Conservation (phyloP, 805 yeast species). For the Pichia pseudocactophila region DNA sequence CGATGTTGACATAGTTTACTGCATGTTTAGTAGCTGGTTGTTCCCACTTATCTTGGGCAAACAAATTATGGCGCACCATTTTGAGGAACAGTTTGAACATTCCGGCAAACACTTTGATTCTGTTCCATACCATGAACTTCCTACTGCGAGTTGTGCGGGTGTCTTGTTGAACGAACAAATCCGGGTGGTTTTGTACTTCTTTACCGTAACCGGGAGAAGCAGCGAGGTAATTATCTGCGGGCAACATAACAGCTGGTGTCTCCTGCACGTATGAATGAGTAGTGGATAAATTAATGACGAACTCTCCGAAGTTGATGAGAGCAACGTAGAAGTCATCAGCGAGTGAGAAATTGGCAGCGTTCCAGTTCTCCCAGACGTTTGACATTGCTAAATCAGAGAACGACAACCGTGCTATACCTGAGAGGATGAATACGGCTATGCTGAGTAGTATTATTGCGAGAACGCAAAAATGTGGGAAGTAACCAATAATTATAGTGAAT, state of each 20-base stretch:
- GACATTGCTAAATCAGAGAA: constrained; percentile 26
- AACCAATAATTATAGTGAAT: constrained; percentile 45
- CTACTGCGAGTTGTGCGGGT: no score
- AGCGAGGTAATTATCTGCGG: constrained; percentile 44
- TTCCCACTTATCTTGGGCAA: no score
- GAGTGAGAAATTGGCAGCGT: constrained; percentile 31
- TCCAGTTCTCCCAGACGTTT: constrained; percentile 22
- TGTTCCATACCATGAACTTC: no score
- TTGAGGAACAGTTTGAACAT: no score
- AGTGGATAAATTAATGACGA: constrained; percentile 61
- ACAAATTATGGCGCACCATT: no score
- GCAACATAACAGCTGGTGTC: constrained; percentile 38
- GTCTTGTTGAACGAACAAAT: constrained; percentile 1
- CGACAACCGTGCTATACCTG: constrained; percentile 47
- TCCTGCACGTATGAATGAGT: constrained; percentile 58
- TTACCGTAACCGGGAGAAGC: constrained; percentile 22
- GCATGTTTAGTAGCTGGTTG: no score
- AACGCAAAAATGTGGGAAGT: constrained; percentile 58
- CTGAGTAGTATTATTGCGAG: constrained; percentile 44
- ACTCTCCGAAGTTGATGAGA: constrained; percentile 47
- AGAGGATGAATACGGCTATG: constrained; percentile 42
- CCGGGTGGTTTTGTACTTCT: constrained; percentile 22
- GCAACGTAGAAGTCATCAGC: constrained; percentile 63
- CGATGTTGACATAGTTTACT: constrained; percentile 16
- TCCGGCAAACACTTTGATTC: no score